Evolutionary conservation across 495 filamentous ascomycete species (phyloP).

Genomic region (Penicillium angulare): DNA sequence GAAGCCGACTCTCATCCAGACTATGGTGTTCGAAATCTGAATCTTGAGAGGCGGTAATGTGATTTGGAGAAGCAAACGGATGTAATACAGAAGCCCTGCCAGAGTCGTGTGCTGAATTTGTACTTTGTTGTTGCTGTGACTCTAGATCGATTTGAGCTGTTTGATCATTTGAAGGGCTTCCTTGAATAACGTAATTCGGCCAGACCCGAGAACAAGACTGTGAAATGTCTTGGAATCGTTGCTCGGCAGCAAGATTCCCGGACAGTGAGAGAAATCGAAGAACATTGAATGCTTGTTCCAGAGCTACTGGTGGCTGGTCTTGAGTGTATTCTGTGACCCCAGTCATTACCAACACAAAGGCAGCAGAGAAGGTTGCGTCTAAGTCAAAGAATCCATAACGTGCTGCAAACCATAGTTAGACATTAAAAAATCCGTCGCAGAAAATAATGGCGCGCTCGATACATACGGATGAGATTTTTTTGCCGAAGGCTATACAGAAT

Average conservation of each 20-base stretch:
- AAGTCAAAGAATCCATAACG: conserved; percentile 27
- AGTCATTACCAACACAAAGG: conserved; percentile 24
- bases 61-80: background rate
- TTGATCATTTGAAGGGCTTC: background rate
- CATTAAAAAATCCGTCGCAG: too few relatives aligned
- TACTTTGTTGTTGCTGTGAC: background rate
- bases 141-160: background rate
- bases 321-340: conserved; percentile 13
- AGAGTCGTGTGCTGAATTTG: background rate
- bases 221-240: conserved; percentile 19
- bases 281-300: conserved; percentile 19
- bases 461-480: conserved; percentile 21
- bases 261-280: conserved; percentile 16
- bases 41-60: background rate
- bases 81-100: background rate
- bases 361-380: conserved; percentile 25
- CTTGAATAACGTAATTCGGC: conserved; percentile 9
- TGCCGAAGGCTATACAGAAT: conserved; percentile 17
- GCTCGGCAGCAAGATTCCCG: conserved; percentile 21
- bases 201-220: conserved; percentile 22
- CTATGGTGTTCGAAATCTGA: background rate
- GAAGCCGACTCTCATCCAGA: conserved; percentile 11
- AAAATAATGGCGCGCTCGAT: background rate
- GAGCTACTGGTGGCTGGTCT: conserved; percentile 8
- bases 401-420: too few relatives aligned